These are phyloP conservation scores for Exophiala sideris DNA, from an alignment of 2,329 filamentous ascomycete species.

Conservation along the genomic window DNA sequence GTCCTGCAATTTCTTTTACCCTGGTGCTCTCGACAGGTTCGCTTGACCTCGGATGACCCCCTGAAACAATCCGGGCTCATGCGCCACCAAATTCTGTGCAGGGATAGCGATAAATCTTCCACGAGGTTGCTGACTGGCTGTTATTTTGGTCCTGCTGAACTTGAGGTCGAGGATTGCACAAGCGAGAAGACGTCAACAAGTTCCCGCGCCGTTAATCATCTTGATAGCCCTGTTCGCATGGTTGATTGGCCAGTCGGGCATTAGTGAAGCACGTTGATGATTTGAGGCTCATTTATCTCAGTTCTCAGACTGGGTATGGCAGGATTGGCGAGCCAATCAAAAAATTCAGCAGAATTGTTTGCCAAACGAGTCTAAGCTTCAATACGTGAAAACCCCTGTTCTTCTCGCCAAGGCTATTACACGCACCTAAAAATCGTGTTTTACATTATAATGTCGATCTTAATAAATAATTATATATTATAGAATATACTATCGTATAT, in stretches of 20 bases:
- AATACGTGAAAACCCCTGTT: too few species aligned
- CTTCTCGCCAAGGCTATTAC: too few species aligned
- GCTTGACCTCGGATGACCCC: not conserved
- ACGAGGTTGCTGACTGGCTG: not conserved
- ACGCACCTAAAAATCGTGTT: too few species aligned
- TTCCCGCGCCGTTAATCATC: not conserved
- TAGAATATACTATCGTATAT: too few species aligned
- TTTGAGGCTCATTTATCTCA: not conserved
- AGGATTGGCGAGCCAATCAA: too few species aligned
- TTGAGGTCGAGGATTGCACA: not conserved
- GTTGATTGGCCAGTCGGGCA: not conserved
- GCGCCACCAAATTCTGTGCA: not conserved
- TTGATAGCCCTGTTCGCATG: not conserved
- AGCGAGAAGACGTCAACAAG: not conserved
- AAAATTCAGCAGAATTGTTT: too few species aligned
- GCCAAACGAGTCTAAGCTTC: too few species aligned
- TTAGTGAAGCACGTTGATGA: not conserved
- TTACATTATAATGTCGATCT: too few species aligned
- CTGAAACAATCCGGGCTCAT: not conserved
- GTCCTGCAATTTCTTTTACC: not conserved
- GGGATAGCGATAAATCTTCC: too few species aligned
- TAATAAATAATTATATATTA: too few species aligned
- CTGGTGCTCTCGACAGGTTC: not conserved
- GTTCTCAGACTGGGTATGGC: too few species aligned
- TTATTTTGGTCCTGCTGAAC: not conserved